These are phyloP conservation scores for Psilocybe subaeruginosa DNA, from an alignment of 768 basidiomycete genomes.

Conservation along the genomic window DNA sequence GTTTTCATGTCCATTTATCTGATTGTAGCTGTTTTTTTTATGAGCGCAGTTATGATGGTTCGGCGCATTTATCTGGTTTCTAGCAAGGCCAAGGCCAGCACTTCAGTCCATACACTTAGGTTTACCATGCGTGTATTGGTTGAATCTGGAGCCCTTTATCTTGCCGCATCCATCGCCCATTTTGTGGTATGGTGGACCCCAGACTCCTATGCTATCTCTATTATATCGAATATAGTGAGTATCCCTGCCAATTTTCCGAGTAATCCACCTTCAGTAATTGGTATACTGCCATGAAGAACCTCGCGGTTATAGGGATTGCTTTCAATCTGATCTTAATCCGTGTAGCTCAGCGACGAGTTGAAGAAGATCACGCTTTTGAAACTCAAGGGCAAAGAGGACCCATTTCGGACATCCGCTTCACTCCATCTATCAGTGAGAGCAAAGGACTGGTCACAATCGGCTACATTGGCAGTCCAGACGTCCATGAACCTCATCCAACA, in stretches of 20 bases:
- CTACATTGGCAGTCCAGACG: too few relatives aligned
- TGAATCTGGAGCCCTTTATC: slow-evolving; percentile 16
- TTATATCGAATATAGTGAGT: slow-evolving; percentile 14
- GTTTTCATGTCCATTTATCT: neutral
- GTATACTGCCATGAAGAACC: slow-evolving; percentile 7
- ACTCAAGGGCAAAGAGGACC: neutral
- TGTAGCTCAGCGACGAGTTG: slow-evolving; percentile 2
- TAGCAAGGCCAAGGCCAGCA: neutral
- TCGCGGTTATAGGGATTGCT: slow-evolving; percentile 16
- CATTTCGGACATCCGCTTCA: neutral
- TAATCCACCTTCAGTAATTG: too few relatives aligned
- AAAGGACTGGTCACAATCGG: too few relatives aligned
- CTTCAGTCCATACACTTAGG: slow-evolving; percentile 5
- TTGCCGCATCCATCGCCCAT: slow-evolving; percentile 13
- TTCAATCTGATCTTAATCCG: slow-evolving; percentile 20
- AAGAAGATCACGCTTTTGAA: neutral
- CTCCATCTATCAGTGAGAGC: neutral
- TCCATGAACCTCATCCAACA: too few relatives aligned
- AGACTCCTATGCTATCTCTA: slow-evolving; percentile 2
- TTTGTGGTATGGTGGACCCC: slow-evolving; percentile 19
- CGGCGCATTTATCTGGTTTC: slow-evolving; percentile 11
- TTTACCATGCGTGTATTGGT: slow-evolving; percentile 14
- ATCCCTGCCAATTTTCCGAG: neutral
- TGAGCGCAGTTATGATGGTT: slow-evolving; percentile 9
- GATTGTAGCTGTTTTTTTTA: too few relatives aligned